Evolutionary conservation across 208 protist species (phyloP), one percentile per base, ranked within the genome.

Genomic region (Novymonas esmeraldas): DNA sequence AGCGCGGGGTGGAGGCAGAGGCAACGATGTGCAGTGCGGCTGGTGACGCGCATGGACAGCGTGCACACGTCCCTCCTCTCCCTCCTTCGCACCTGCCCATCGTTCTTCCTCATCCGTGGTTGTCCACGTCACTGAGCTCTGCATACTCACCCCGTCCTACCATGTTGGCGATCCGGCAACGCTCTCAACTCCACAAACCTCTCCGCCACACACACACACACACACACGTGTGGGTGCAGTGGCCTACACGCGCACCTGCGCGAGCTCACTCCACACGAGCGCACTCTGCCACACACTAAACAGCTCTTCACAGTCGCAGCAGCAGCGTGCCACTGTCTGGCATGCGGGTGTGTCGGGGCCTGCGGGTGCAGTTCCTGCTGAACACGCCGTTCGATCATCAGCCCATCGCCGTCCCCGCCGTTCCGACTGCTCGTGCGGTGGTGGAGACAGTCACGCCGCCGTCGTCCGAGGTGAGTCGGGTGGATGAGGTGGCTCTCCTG

Each of bases 361-460:
- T 64, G 33, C 33, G 29, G 58, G 48, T 59, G 48, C 64, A 26
- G 49, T 91, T 29, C 44, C 79, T 77, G 31, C 71, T 78, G 14
- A 39, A 50, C 11, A 89, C 85, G 3, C 87, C 87, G 1, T 93
- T 93, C 62, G 82, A 84, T 65, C 77, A 85, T 39, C 87, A 94
- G 50, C 75, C 80, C 16, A 55, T 91, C 13, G 62, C 64, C 11
- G 29, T 94, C 41, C 84, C 88, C 0, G 3, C 33, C 13, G 58
- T 65, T 0, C 77, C 59, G 13, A 67, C 60, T 36, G 66, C 42
- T 20, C 36, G 38, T 34, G 38, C 29, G 11, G 51, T 69, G 0
- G 59, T 83, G 0, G 57, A 71, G 4, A 34, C 20, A 20, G 65
- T 89, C 36, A 46, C 75, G 4, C 80, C 75, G 2, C 22, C 31